These are phyloP conservation scores for Candida ponderosae DNA, from an alignment of 805 yeast genomes.

Conservation along the genomic window DNA sequence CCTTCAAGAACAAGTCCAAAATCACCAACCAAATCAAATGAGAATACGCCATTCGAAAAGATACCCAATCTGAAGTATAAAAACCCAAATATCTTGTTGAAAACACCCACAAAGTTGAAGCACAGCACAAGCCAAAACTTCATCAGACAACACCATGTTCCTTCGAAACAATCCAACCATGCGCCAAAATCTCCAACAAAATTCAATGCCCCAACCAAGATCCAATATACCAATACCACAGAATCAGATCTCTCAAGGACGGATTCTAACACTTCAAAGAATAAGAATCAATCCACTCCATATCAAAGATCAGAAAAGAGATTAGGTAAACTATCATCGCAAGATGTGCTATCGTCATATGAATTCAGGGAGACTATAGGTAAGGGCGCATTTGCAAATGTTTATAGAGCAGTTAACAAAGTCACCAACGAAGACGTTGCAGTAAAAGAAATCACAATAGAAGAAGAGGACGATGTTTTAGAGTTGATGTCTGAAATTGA, in stretches of 20 bases:
- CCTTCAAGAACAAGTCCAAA: slow-evolving; percentile 16
- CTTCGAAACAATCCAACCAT: slow-evolving; percentile 9
- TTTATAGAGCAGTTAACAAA: slow-evolving; percentile 65
- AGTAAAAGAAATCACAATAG: slow-evolving; percentile 67
- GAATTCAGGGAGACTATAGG: slow-evolving; percentile 63
- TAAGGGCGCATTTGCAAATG: slow-evolving; percentile 87
- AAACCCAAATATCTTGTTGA: slow-evolving; percentile 7
- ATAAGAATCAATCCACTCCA: slow-evolving; percentile 41
- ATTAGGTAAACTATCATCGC: slow-evolving; percentile 22
- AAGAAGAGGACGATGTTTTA: slow-evolving; percentile 63
- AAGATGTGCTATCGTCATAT: slow-evolving; percentile 29
- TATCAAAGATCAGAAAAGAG: slow-evolving; percentile 42
- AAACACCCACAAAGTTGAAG: slow-evolving; percentile 16
- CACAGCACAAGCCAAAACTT: background rate
- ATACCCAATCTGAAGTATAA: slow-evolving; percentile 15
- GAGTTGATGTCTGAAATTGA: slow-evolving; percentile 56
- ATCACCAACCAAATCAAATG: slow-evolving; percentile 15
- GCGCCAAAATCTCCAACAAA: background rate
- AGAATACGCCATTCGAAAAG: slow-evolving; percentile 10
- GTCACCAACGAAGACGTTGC: slow-evolving; percentile 67
- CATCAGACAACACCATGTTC: background rate
- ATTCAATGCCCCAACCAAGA: slow-evolving; percentile 11
- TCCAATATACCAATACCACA: background rate
- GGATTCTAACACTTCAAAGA: too few relatives aligned
- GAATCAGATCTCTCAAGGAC: too few relatives aligned